These are phyloP conservation scores for Kwoniella sp. DNA, from an alignment of 768 basidiomycete genomes.

Conservation along the genomic window DNA sequence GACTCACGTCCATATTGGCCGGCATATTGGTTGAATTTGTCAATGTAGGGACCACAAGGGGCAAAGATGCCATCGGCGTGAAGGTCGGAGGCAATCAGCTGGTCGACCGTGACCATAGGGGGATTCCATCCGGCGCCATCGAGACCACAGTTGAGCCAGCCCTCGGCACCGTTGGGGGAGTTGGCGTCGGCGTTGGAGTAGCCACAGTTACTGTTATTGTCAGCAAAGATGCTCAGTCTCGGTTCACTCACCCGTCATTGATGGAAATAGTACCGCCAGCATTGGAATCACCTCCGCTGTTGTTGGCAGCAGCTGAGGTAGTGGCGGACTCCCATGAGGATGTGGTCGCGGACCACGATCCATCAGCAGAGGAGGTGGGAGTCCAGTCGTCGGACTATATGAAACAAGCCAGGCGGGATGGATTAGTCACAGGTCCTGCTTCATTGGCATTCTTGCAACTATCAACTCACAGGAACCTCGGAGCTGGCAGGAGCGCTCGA, in stretches of 20 bases:
- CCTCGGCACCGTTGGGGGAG: conserved; percentile 58
- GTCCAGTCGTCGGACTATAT: not conserved
- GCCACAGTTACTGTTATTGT: conserved; percentile 40
- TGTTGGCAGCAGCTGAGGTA: conserved; percentile 7
- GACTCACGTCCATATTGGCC: conserved; percentile 41
- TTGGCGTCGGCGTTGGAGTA: conserved; percentile 32
- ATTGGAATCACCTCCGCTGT: conserved; percentile 1
- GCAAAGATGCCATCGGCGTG: conserved; percentile 43
- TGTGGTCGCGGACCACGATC: conserved; percentile 1
- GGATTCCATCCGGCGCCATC: conserved; percentile 70
- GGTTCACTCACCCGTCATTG: conserved; percentile 29
- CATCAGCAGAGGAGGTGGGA: conserved; percentile 2
- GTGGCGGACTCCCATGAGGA: conserved; percentile 1
- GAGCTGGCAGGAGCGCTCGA: not conserved
- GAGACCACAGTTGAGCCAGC: conserved; percentile 79
- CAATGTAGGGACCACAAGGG: conserved; percentile 50
- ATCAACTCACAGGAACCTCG: conserved; percentile 12
- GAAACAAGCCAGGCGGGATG: no score
- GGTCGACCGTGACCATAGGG: conserved; percentile 63
- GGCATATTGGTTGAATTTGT: conserved; percentile 48
- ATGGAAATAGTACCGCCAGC: conserved; percentile 20
- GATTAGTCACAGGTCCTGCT: no score
- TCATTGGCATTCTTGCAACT: no score
- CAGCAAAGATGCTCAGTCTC: not conserved
- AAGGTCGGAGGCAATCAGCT: conserved; percentile 56